Conservation (phyloP, 176 grass and related monocot species). For the Carex myosuroides region DNA sequence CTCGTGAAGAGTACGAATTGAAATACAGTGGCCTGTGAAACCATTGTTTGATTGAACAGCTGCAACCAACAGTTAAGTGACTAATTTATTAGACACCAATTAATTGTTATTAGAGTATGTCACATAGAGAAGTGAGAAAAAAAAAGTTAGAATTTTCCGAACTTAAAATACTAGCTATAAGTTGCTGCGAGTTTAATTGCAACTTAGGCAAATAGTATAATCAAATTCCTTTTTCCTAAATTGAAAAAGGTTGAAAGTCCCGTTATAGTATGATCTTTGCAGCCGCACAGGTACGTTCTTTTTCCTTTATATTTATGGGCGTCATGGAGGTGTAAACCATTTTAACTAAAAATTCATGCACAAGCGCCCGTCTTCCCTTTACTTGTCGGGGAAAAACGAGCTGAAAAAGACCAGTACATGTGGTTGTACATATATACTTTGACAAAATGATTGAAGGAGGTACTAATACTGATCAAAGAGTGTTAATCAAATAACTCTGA, state of each 20-base stretch:
- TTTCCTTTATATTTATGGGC: not conserved
- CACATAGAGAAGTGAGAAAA: not conserved
- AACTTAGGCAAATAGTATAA: not conserved
- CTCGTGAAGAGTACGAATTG: slow-evolving; percentile 10
- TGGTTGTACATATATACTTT: not conserved
- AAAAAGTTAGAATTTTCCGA: not conserved
- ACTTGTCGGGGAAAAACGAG: not conserved
- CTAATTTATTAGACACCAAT: not conserved
- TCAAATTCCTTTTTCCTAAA: not conserved
- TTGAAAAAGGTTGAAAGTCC: not conserved
- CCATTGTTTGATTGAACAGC: not conserved
- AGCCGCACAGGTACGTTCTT: not conserved
- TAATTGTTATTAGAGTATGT: not conserved
- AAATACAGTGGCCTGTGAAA: not conserved
- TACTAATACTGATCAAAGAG: not conserved
- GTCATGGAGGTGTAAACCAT: not conserved
- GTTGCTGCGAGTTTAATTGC: not conserved
- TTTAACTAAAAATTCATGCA: not conserved
- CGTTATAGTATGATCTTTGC: not conserved
- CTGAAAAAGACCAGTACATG: not conserved
- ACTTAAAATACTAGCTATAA: not conserved
- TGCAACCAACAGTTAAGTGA: not conserved
- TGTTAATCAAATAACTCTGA: not conserved
- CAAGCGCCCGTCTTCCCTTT: not conserved
- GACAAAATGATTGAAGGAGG: not conserved